Evolutionary conservation across 768 basidiomycete species (phyloP).

Genomic region (Macrolepiota albuminosa): DNA sequence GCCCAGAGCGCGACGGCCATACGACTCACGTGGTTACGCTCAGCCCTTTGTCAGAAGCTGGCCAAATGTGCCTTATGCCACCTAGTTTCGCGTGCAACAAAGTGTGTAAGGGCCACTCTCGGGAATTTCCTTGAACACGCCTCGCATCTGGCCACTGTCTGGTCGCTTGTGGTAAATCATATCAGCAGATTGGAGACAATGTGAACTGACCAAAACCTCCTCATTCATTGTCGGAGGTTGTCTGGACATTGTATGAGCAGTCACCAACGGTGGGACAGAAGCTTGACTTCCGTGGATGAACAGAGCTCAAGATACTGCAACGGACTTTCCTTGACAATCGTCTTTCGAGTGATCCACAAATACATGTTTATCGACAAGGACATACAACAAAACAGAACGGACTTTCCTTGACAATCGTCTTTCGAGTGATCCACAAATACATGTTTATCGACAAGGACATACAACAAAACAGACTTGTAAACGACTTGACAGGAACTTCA

Average conservation of each 20-base stretch:
- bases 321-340: not conserved
- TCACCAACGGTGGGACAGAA: not conserved
- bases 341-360: too few relatives aligned
- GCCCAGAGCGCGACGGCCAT: constrained; percentile 5
- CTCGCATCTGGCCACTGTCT: not conserved
- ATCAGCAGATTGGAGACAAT: not conserved
- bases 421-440: too few relatives aligned
- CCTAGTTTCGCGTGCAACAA: not conserved
- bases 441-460: too few relatives aligned
- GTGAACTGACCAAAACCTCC: too few relatives aligned
- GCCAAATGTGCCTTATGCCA: not conserved
- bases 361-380: too few relatives aligned
- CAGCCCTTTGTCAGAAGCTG: constrained; percentile 8
- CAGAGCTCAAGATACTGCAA: too few relatives aligned
- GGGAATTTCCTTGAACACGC: constrained; percentile 10
- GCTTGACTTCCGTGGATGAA: not conserved
- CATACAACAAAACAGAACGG: too few relatives aligned
- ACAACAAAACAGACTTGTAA: not conserved
- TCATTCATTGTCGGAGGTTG: not conserved
- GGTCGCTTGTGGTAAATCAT: not conserved
- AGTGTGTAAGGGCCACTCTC: not conserved
- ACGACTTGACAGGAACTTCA: not conserved
- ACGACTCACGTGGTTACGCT: constrained; percentile 3
- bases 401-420: not conserved
- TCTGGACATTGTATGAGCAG: not conserved